Conservation (phyloP, 768 basidiomycete species). For the Candolleomyces efflorescens region DNA sequence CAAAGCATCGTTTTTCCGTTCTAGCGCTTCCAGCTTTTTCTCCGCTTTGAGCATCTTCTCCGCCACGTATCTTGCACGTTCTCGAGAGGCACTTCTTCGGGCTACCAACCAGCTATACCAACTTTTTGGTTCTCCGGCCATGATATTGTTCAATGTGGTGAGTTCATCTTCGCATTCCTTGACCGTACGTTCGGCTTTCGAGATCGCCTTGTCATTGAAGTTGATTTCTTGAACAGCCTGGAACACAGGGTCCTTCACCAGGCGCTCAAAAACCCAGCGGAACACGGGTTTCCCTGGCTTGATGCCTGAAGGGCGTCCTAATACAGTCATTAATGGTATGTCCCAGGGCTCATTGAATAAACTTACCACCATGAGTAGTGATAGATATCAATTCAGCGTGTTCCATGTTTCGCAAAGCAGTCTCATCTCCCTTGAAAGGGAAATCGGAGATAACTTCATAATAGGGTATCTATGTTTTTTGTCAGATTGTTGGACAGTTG, state of each 20-base stretch:
- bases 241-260: slow-evolving; percentile 77
- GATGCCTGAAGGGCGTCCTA: slow-evolving; percentile 81
- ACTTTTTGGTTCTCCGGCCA: slow-evolving; percentile 38
- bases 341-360: not conserved
- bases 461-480: slow-evolving; percentile 62
- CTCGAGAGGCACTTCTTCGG: slow-evolving; percentile 48
- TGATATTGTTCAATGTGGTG: slow-evolving; percentile 59
- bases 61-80: slow-evolving; percentile 63
- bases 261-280: slow-evolving; percentile 75
- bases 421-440: slow-evolving; percentile 91
- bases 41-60: slow-evolving; percentile 72
- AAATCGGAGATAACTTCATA: slow-evolving; percentile 76
- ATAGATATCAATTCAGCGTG: slow-evolving; percentile 85
- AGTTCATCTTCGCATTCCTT: slow-evolving; percentile 76
- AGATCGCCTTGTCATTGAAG: slow-evolving; percentile 66
- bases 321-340: not conserved
- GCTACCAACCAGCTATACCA: slow-evolving; percentile 29
- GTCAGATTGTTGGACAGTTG: not conserved
- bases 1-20: slow-evolving; percentile 64
- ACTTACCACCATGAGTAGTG: slow-evolving; percentile 63
- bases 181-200: slow-evolving; percentile 58
- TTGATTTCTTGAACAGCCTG: slow-evolving; percentile 77
- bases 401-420: slow-evolving; percentile 78
- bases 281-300: slow-evolving; percentile 90
- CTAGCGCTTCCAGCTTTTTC: slow-evolving; percentile 63